Evolutionary conservation across 1,284 basidiomycete species (phyloP).

Genomic region (Chiua sp.): DNA sequence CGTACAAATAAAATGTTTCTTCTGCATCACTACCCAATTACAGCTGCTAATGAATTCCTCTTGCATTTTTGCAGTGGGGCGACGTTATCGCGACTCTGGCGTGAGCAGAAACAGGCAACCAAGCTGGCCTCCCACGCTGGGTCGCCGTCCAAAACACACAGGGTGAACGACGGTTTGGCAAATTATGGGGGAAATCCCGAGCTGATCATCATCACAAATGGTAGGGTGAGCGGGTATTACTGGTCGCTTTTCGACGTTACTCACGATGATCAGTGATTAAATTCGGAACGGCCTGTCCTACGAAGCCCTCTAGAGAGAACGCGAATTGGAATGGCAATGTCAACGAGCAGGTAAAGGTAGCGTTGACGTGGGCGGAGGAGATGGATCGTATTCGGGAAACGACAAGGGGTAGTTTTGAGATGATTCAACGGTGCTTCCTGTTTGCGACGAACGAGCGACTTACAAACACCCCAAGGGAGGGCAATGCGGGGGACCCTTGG

Average conservation of each 20-base stretch:
- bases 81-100: slow-evolving; percentile 58
- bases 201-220: slow-evolving; percentile 61
- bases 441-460: slow-evolving; percentile 60
- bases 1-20: neutral
- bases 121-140: slow-evolving; percentile 51
- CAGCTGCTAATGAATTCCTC: slow-evolving; percentile 43
- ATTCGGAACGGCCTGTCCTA: slow-evolving; percentile 60
- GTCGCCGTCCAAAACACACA: slow-evolving; percentile 54
- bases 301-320: slow-evolving; percentile 56
- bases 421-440: slow-evolving; percentile 62
- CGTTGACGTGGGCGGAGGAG: slow-evolving; percentile 69
- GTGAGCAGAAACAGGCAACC: slow-evolving; percentile 62
- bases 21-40: neutral
- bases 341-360: slow-evolving; percentile 63
- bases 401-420: slow-evolving; percentile 64
- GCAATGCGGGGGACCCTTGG: slow-evolving; percentile 62
- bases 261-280: slow-evolving; percentile 55
- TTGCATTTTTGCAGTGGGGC: slow-evolving; percentile 60
- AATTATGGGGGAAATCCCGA: slow-evolving; percentile 58
- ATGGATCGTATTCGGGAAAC: slow-evolving; percentile 72
- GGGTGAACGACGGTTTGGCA: slow-evolving; percentile 41
- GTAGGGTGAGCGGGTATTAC: slow-evolving; percentile 49
- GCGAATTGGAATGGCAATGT: slow-evolving; percentile 69
- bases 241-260: neutral
- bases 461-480: slow-evolving; percentile 61